Base-by-base conservation (phyloP, 2,329 filamentous ascomycete genomes). In the Arthroderma sp. region DNA sequence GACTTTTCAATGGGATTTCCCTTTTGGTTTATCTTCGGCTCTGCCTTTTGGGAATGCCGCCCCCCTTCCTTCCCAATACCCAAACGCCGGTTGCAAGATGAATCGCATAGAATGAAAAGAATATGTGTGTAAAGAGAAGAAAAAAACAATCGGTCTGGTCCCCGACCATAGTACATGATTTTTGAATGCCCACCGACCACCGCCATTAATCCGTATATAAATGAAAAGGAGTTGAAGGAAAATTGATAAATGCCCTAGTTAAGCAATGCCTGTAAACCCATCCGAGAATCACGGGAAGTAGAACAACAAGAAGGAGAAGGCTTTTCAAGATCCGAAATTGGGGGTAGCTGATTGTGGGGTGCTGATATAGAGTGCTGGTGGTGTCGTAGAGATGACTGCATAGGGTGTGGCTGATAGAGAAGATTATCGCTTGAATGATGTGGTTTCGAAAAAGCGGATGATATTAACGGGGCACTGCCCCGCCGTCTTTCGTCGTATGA, bases 241-340 rank as follows among this genome's bases (percentile, higher is more conserved):
- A 31, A 8, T 28, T 11, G 15, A 58, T 54, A 39, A 44, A 62
- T 61, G 62, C 44, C 58, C 68, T 62, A 73, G 58, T 73, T 73
- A 37, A 73, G 65, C 49, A 73, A 62, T 19, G 66, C 70, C 57
- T 68, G 62, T 37, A 73, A 63, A 28, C 71, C 70, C 70, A 73
- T 73, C 17, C 71, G 69, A 21, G 67, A 69, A 60, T 73, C 71
- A 28, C 71, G 69, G 52, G 61, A 49, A 28, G 66, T 58, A 51
- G 67, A 64, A 6, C 58, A 31, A 31, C 28, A 31, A 31, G 28
- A 31, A 38, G 60, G 44, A 31, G 43, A 44, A 19, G 56, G 31
- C 19, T 57, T 33, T 64, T 64, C 68, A 1, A 63, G 39, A 59
- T 67, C 65, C 23, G 67, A 58, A n/a, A 65, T 55, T 9, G 64